Conservation (phyloP, 140 eudicot species). For the Stevia rebaudiana region DNA sequence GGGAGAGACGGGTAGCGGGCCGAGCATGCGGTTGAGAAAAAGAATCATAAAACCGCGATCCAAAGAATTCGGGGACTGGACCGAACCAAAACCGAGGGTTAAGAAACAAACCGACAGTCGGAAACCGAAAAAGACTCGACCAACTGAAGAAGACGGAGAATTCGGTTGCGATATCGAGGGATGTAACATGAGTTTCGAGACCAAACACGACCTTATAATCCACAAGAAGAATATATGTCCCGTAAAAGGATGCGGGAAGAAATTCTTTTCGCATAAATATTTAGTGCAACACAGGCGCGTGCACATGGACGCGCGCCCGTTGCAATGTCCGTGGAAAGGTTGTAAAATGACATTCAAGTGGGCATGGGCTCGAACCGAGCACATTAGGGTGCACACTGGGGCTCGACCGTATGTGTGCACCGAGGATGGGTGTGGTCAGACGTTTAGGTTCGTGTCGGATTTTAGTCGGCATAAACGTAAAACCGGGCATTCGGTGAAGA, state of each 20-base stretch:
- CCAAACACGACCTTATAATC: constrained; percentile 57
- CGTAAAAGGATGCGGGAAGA: constrained; percentile 81
- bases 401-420: constrained; percentile 79
- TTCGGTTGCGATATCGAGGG: constrained; percentile 78
- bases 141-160: constrained; percentile 48
- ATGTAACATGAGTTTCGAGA: constrained; percentile 79
- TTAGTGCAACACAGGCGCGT: constrained; percentile 96
- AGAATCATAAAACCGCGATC: constrained; percentile 47
- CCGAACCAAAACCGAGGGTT: constrained; percentile 28
- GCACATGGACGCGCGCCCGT: constrained; percentile 84
- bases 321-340: constrained; percentile 97
- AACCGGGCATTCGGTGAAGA: constrained; percentile 87
- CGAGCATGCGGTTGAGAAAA: constrained; percentile 70
- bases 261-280: constrained; percentile 92
- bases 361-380: constrained; percentile 99
- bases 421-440: constrained; percentile 86
- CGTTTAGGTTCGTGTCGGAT: constrained; percentile 93
- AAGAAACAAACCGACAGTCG: constrained; percentile 24
- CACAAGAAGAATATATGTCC: constrained; percentile 82
- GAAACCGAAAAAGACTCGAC: constrained; percentile 41
- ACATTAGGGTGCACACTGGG: constrained; percentile 91
- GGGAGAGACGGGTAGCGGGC: constrained; percentile 56
- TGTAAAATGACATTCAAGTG: constrained; percentile 96
- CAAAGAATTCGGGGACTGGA: constrained; percentile 27
- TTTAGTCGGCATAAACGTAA: constrained; percentile 97